Base-by-base conservation (phyloP, 305 asterid species). In the Ajuga reptans region DNA sequence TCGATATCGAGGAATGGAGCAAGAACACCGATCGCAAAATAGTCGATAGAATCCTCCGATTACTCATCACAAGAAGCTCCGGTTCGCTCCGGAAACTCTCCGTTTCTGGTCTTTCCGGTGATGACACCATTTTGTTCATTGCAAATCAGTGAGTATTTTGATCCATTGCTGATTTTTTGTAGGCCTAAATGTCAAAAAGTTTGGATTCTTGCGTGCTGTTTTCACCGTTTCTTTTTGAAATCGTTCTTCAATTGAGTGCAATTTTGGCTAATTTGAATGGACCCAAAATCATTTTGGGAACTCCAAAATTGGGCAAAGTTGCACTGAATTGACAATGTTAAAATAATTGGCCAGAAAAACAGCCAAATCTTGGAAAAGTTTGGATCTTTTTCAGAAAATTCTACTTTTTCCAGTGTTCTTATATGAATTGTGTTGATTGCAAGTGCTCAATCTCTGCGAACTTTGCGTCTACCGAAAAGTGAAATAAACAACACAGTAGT, bases 1-100 rank as follows among this genome's bases (percentile, higher is more conserved):
- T 92, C 11, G 95, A 90, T 61, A 82, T 92, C 31, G 96, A 86
- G 69, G 96, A 90, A 53, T 92, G 98, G 98, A 87, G 97, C 80
- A 74, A 65, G 6, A 76, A 64, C 39, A 45, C 43, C 73, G 73
- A 80, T 58, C 88, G 91, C 1, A 81, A 84, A 52, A 39, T 59
- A 3, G 75, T 90, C 10, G 92, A 88, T 52, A 79, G 72, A 42
- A 84, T 92, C 97, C 86, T 88, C 66, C 87, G 61, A 41, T 61
- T 87, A 64, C 86, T 90, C 12, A 73, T 92, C 11, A 42, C 86
- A 4, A 77, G 97, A 81, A 87, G 94, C 84, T 77, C 77, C 16
- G 94, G 97, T 34, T 90, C 94, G 0, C 84, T 86, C 9, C 80
- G 84, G 7, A 90, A 84, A 52, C 91, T 92, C 50, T 61, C 81